Base-by-base conservation (phyloP, 2,329 filamentous ascomycete genomes). In the Fusarium sororula region DNA sequence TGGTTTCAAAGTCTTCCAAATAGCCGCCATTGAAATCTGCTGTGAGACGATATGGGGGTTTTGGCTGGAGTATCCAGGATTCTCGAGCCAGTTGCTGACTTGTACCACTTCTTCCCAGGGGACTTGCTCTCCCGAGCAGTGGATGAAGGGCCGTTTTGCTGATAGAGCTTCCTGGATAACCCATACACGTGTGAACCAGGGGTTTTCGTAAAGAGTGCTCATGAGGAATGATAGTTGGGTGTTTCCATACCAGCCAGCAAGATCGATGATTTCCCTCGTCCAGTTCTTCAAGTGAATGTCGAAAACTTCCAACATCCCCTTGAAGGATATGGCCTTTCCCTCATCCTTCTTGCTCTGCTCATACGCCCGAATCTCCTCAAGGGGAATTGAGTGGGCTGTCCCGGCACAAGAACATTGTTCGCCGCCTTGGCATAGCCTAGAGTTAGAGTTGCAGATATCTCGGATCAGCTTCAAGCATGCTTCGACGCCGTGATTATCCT, bases 81-180 rank as follows among this genome's bases (percentile, higher is more conserved):
- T 24, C 17, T 61, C 66, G 15, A 75, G 61, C 63, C 63, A 73
- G 0, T 45, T 56, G 35, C 71, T 75, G 1, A 75, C 63, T 35
- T 63, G 28, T 0, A 75, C 13, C 3, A 75, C 54, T 37, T 75
- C 73, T n/a, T 69, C 53, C 73, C 73, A 75, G 0, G 66, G 66
- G 1, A 68, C 39, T 0, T 60, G 56, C 2, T 75, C 70, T 0
- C 41, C 45, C 0, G 63, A 61, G 8, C 63, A 75, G 14, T 75
- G 73, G 0, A 74, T 63, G 5, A 48, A 9, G 0, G 73, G 63
- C 0, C 20, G 24, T 10, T 26, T 30, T 3, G 73, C 59, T 5
- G 71, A 65, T 0, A 75, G n/a, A 10, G 73, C 73, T 38, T 75
- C 74, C 3, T 75, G 74, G 1, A 75, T 66, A 0, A 75, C 74